phyloP scores from a whole-genome alignment of 2,329 filamentous ascomycete species.

The Lasiodiplodia sp. region DNA sequence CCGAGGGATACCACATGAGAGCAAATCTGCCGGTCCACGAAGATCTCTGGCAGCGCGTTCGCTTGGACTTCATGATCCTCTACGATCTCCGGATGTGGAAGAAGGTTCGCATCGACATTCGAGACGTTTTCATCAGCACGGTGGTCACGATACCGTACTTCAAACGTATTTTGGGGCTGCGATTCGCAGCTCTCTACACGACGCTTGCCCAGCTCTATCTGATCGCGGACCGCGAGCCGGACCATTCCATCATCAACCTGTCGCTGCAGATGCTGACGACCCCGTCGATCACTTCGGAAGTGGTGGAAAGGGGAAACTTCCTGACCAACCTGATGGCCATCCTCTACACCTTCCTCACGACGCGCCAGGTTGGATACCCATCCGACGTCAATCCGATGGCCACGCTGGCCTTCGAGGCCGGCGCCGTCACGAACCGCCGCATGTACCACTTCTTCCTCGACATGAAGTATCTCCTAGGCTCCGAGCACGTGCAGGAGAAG shows the following conservation, averaged over 20 bases:
- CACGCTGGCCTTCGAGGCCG: slow-evolving; percentile 89
- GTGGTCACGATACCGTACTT: slow-evolving; percentile 95
- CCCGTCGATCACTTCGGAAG: slow-evolving; percentile 93
- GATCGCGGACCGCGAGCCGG: slow-evolving; percentile 93
- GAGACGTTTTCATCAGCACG: slow-evolving; percentile 94
- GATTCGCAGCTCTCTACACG: slow-evolving; percentile 96
- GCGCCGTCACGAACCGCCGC: slow-evolving; percentile 90
- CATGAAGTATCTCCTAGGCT: slow-evolving; percentile 87
- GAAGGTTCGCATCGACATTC: slow-evolving; percentile 85
- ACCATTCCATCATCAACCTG: slow-evolving; percentile 98
- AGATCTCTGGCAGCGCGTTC: slow-evolving; percentile 86
- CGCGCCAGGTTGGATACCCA: slow-evolving; percentile 92
- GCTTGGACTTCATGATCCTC: slow-evolving; percentile 91
- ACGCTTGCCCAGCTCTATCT: slow-evolving; percentile 92
- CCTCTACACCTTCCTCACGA: slow-evolving; percentile 95
- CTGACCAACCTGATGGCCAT: slow-evolving; percentile 95
- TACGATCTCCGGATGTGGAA: slow-evolving; percentile 98
- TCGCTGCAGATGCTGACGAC: slow-evolving; percentile 97
- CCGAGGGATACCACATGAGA: slow-evolving; percentile 70
- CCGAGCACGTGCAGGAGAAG: slow-evolving; percentile 84
- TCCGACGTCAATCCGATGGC: slow-evolving; percentile 86
- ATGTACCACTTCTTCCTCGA: slow-evolving; percentile 99
- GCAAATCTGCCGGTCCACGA: slow-evolving; percentile 75
- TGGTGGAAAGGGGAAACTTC: slow-evolving; percentile 94
- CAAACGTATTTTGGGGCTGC: slow-evolving; percentile 88